phyloP scores from a whole-genome alignment of 306 rosid species.

The Echinosophora koreensis region DNA sequence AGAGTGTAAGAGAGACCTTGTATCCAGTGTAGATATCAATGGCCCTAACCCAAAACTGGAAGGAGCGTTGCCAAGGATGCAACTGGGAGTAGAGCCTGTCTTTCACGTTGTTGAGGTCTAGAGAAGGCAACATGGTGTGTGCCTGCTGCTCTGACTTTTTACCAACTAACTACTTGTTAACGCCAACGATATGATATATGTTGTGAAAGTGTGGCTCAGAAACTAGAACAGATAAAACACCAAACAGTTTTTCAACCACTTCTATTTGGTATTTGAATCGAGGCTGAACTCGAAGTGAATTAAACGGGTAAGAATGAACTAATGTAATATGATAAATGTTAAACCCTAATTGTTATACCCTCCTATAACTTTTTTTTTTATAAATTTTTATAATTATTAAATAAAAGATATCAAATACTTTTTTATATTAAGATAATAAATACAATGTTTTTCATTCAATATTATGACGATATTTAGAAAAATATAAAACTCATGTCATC shows the following conservation, averaged over 20 bases:
- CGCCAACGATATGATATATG: background rate
- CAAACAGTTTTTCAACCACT: background rate
- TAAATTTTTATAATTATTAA: no score
- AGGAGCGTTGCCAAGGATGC: constrained; percentile 88
- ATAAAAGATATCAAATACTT: no score
- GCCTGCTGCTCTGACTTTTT: background rate
- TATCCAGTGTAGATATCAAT: constrained; percentile 86
- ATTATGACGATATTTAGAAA: no score
- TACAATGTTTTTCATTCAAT: no score
- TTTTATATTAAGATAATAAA: no score
- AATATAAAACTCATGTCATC: no score
- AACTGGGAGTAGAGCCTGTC: constrained; percentile 64
- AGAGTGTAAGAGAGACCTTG: constrained; percentile 60
- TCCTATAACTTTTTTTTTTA: no score
- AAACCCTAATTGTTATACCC: no score
- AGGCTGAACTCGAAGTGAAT: background rate
- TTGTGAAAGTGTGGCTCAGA: constrained; percentile 27
- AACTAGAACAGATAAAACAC: background rate
- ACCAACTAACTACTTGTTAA: no score
- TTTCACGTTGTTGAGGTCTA: constrained; percentile 66
- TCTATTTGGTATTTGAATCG: background rate
- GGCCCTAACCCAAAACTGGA: constrained; percentile 90
- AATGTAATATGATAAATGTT: no score
- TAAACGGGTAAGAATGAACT: no score
- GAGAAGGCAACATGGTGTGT: constrained; percentile 56